phyloP scores from a whole-genome alignment of 345 rosid genomes.

The Populus deltoides region DNA sequence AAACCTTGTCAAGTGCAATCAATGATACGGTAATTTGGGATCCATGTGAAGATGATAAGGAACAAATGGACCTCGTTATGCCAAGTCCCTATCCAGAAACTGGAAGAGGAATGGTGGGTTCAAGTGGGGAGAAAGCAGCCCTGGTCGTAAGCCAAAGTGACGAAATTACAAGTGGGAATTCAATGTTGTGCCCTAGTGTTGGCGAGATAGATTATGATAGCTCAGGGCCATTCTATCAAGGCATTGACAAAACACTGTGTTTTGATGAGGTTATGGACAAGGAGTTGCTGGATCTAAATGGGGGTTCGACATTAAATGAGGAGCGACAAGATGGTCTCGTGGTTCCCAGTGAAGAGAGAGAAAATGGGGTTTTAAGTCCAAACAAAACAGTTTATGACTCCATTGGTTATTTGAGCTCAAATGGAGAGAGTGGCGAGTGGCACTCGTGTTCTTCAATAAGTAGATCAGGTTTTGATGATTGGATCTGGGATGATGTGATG shows the following conservation, averaged over 20 bases:
- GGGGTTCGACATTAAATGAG: constrained; percentile 5
- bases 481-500: constrained; percentile 34
- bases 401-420: constrained; percentile 2
- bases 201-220: constrained; percentile 14
- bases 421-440: constrained; percentile 9
- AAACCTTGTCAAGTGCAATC: constrained; percentile 12
- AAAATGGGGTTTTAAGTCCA: background rate
- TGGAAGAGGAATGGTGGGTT: constrained; percentile 15
- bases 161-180: constrained; percentile 4
- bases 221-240: constrained; percentile 10
- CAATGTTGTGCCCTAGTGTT: background rate
- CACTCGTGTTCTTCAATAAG: constrained; percentile 15
- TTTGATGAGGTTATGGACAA: constrained; percentile 16
- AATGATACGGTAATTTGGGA: constrained; percentile 3
- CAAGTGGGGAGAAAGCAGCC: constrained; percentile 17
- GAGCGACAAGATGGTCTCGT: background rate
- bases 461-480: constrained; percentile 27
- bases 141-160: background rate
- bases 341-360: background rate
- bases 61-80: constrained; percentile 6
- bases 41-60: constrained; percentile 5
- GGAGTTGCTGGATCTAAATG: constrained; percentile 13
- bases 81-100: constrained; percentile 18
- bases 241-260: constrained; percentile 18
- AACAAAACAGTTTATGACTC: background rate